A percentile compares a stretch with the other conserved stretches of the same genome.
Conservation (phyloP, 106 monocot species). For the Dendrobium huoshanense region DNA sequence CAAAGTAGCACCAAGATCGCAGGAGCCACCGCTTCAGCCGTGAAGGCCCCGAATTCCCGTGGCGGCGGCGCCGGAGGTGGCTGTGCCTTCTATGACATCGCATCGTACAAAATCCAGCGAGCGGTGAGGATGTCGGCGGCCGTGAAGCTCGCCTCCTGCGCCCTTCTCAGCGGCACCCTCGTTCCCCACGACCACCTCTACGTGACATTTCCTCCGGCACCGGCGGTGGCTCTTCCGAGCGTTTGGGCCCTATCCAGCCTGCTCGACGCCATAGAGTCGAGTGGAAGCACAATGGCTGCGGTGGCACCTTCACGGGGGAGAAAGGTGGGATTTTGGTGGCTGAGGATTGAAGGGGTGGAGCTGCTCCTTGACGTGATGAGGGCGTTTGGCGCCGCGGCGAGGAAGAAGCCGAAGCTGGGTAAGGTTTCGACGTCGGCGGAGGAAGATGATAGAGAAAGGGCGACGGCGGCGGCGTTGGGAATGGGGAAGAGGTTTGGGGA, state of each 20-base stretch:
- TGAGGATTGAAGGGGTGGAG: slow-evolving; percentile 11
- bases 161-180: slow-evolving; percentile 40
- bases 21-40: not conserved
- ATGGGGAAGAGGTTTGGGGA: not conserved
- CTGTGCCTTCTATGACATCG: not conserved
- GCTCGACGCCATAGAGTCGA: slow-evolving; percentile 18
- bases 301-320: not conserved
- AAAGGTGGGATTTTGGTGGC: not conserved
- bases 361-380: slow-evolving; percentile 7
- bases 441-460: not conserved
- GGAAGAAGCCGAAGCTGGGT: slow-evolving; percentile 8
- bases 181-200: slow-evolving; percentile 25
- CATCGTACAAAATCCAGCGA: slow-evolving; percentile 16
- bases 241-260: slow-evolving; percentile 9
- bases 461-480: not conserved
- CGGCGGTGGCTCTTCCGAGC: slow-evolving; percentile 1
- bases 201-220: not conserved
- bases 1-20: slow-evolving; percentile 7
- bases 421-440: not conserved
- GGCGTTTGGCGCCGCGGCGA: not conserved
- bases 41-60: not conserved
- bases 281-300: not conserved
- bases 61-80: too few relatives aligned
- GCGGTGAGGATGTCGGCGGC: slow-evolving; percentile 44
- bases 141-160: slow-evolving; percentile 33